Evolutionary conservation across 805 yeast species (phyloP).

Genomic region (Candida mattraensis): DNA sequence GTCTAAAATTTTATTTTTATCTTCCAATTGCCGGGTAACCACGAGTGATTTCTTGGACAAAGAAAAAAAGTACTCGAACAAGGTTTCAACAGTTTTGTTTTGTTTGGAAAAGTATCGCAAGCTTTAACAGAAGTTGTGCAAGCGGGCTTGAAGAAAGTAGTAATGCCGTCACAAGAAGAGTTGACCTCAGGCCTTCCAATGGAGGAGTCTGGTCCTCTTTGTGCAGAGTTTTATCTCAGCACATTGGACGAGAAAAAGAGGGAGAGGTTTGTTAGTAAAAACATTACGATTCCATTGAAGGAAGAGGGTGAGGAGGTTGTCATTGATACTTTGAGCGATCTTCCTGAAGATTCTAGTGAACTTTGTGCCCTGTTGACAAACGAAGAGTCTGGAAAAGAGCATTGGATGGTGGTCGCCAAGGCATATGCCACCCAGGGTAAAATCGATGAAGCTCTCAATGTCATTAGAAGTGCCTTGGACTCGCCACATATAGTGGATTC

Average conservation of each 20-base stretch:
- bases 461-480: constrained; percentile 60
- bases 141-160: too few species aligned
- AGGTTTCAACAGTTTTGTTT: constrained; percentile 2
- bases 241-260: constrained; percentile 21
- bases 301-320: constrained; percentile 83
- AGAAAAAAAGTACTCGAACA: constrained; percentile 1
- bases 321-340: constrained; percentile 74
- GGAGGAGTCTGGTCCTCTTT: constrained; percentile 24
- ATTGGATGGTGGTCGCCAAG: constrained; percentile 82
- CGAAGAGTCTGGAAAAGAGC: constrained; percentile 72
- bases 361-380: constrained; percentile 74
- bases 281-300: constrained; percentile 61
- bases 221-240: constrained; percentile 27
- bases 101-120: neutral
- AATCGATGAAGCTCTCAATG: constrained; percentile 59
- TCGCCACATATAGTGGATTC: constrained; percentile 33
- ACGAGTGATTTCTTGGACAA: constrained; percentile 5
- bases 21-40: constrained; percentile 11
- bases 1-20: constrained; percentile 1
- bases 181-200: constrained; percentile 2
- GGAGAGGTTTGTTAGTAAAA: constrained; percentile 26
- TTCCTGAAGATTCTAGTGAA: constrained; percentile 89
- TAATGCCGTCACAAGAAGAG: constrained; percentile 17
- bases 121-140: neutral
- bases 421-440: constrained; percentile 71